Evolutionary conservation across 768 basidiomycete species (phyloP).

Genomic region (Russula ochroleuca): DNA sequence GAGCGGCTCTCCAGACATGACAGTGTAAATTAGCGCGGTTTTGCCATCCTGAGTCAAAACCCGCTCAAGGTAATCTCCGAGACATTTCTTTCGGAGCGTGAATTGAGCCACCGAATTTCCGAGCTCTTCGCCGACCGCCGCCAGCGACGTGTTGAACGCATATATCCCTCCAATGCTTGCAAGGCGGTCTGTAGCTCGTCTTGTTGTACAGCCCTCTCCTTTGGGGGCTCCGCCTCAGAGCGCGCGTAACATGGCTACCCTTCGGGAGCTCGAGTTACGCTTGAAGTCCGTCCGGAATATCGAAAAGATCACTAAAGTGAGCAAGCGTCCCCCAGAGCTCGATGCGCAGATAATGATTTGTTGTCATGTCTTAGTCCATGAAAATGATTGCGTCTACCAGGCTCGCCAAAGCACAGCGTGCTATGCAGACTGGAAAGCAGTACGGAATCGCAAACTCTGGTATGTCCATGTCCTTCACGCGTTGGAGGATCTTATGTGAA

Average conservation of each 20-base stretch:
- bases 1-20: conserved; percentile 68
- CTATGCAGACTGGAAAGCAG: conserved; percentile 86
- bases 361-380: conserved; percentile 63
- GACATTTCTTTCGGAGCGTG: conserved; percentile 20
- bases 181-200: conserved; percentile 45
- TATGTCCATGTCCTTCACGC: conserved; percentile 37
- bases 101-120: conserved; percentile 14
- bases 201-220: conserved; percentile 40
- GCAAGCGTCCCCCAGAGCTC: conserved; percentile 30
- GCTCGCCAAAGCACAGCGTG: conserved; percentile 90
- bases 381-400: conserved; percentile 99
- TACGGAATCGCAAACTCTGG: conserved; percentile 92
- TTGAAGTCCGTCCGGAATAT: conserved; percentile 96
- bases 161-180: conserved; percentile 41
- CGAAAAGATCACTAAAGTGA: conserved; percentile 98
- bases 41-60: background rate
- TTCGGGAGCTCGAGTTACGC: conserved; percentile 94
- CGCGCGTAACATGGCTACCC: conserved; percentile 91
- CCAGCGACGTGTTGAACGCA: conserved; percentile 27
- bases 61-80: conserved; percentile 12
- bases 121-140: conserved; percentile 17
- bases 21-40: conserved; percentile 30
- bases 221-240: conserved; percentile 41
- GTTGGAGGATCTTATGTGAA: background rate
- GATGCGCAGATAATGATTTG: conserved; percentile 4